Evolutionary conservation across 768 basidiomycete species (phyloP).

Genomic region (Boletellus ananas): DNA sequence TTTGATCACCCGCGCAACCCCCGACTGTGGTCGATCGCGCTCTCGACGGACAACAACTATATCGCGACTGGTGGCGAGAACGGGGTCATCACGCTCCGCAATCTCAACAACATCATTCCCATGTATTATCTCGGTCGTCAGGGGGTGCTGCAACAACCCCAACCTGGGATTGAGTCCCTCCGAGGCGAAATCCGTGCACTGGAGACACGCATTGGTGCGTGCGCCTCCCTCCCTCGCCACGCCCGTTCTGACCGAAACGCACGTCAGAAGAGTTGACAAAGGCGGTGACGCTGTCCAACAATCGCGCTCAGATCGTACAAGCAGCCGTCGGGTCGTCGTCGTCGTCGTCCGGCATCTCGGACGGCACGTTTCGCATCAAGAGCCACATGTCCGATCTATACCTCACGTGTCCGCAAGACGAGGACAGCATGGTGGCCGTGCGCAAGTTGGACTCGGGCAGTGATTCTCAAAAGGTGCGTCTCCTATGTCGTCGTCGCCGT

Average conservation of each 20-base stretch:
- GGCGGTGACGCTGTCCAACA: neutral
- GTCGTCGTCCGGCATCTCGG: neutral
- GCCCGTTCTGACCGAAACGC: neutral
- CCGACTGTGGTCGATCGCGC: conserved; percentile 7
- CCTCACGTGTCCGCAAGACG: conserved; percentile 3
- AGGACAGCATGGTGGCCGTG: conserved; percentile 3
- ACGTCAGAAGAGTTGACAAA: conserved; percentile 3
- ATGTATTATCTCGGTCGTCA: conserved; percentile 3
- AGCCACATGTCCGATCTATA: neutral
- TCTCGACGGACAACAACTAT: conserved; percentile 6
- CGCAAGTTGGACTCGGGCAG: neutral
- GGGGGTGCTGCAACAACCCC: neutral
- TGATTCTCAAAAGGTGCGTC: conserved; percentile 1
- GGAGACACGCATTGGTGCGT: conserved; percentile 4
- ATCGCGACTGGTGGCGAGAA: conserved; percentile 9
- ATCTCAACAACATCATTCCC: conserved; percentile 2
- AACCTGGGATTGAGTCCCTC: neutral
- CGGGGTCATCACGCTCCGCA: conserved; percentile 1
- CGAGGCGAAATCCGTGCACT: conserved; percentile 2
- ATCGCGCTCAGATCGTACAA: neutral
- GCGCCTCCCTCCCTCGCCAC: too few relatives aligned
- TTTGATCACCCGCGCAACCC: conserved; percentile 3
- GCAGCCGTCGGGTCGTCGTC: neutral
- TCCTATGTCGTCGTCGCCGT: neutral
- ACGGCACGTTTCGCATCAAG: conserved; percentile 3